Conservation (phyloP, 768 basidiomycete species). For the Lentinula guzmanii region DNA sequence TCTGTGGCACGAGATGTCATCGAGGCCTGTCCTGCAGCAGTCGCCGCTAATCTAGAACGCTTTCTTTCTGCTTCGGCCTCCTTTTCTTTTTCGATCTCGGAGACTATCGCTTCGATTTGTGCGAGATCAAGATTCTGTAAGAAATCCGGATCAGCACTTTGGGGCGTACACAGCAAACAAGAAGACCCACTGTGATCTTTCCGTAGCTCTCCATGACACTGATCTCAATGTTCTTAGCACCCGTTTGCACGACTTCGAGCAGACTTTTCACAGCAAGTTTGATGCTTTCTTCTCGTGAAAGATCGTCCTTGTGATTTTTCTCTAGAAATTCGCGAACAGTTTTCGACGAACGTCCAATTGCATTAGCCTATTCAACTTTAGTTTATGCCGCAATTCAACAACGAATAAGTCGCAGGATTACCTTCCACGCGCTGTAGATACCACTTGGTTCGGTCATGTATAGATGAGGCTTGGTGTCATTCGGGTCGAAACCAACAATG, state of each 20-base stretch:
- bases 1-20: constrained; percentile 61
- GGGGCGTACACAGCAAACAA: not conserved
- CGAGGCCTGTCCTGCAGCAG: constrained; percentile 85
- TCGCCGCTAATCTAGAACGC: constrained; percentile 82
- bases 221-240: constrained; percentile 99
- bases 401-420: constrained; percentile 17
- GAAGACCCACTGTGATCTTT: constrained; percentile 70
- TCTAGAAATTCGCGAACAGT: constrained; percentile 98
- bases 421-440: constrained; percentile 99
- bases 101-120: constrained; percentile 89
- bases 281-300: constrained; percentile 84
- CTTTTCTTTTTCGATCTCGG: constrained; percentile 95
- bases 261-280: constrained; percentile 94
- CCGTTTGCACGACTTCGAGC: constrained; percentile 97
- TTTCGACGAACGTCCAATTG: constrained; percentile 96
- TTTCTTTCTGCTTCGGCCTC: constrained; percentile 97
- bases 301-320: constrained; percentile 93
- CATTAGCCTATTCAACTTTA: constrained; percentile 66
- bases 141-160: not conserved
- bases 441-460: constrained; percentile 98
- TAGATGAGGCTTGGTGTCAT: constrained; percentile 80
- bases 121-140: constrained; percentile 74
- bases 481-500: constrained; percentile 94
- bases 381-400: not conserved
- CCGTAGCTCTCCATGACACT: constrained; percentile 96